phyloP scores from a whole-genome alignment of 768 basidiomycete genomes.

The Trametes punicea region DNA sequence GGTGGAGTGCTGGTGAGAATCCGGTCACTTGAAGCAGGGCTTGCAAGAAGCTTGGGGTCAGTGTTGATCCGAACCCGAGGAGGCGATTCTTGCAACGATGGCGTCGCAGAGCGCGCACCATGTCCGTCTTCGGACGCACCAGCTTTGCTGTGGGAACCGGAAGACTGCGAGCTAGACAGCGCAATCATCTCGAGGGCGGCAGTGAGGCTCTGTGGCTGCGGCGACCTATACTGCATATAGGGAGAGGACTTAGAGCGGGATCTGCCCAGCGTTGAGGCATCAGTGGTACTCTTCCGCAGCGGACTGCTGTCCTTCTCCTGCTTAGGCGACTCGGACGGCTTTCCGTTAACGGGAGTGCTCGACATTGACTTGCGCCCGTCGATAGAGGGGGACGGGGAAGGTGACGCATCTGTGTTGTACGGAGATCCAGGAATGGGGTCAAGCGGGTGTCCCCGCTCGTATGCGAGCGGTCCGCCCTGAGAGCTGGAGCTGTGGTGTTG shows the following conservation, averaged over 20 bases:
- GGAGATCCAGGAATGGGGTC: conserved; percentile 51
- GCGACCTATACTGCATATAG: conserved; percentile 50
- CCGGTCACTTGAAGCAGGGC: conserved; percentile 5
- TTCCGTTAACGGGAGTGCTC: conserved; percentile 32
- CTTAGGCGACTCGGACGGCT: not conserved
- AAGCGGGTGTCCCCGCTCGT: conserved; percentile 29
- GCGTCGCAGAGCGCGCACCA: conserved; percentile 8
- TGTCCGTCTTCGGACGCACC: conserved; percentile 15
- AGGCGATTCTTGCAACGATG: conserved; percentile 13
- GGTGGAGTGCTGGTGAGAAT: conserved; percentile 14
- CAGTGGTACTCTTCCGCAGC: conserved; percentile 13
- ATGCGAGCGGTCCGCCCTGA: conserved; percentile 23
- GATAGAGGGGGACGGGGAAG: conserved; percentile 38
- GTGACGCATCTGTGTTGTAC: conserved; percentile 58
- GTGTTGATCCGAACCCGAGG: conserved; percentile 20
- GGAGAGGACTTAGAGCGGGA: conserved; percentile 58
- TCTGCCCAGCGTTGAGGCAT: conserved; percentile 16
- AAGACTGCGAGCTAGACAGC: conserved; percentile 24
- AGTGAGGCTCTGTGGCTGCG: conserved; percentile 65
- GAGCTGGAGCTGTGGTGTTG: conserved; percentile 11
- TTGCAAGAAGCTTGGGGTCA: conserved; percentile 9
- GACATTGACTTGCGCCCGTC: conserved; percentile 40
- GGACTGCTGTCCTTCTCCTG: conserved; percentile 36
- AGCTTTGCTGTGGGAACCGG: not conserved
- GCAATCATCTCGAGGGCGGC: conserved; percentile 68